These are phyloP conservation scores for Fusarium nanum DNA, from an alignment of 2,329 filamentous ascomycete genomes.

Conservation along the genomic window DNA sequence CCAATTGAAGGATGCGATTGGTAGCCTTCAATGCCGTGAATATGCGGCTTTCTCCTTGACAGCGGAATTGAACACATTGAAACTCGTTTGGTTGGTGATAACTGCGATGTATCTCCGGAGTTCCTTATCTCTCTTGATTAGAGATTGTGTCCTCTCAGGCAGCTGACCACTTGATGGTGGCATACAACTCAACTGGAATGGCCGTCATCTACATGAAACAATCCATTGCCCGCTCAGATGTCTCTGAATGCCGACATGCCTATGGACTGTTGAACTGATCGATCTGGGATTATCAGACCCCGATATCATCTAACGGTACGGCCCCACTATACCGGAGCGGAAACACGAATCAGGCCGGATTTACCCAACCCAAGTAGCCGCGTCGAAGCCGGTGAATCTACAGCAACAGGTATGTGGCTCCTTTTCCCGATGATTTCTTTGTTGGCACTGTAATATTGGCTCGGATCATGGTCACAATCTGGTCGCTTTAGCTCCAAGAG, in stretches of 20 bases:
- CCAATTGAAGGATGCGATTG: conserved; percentile 34
- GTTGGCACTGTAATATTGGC: conserved; percentile 33
- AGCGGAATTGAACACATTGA: conserved; percentile 22
- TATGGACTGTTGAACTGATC: not conserved
- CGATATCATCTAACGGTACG: conserved; percentile 7
- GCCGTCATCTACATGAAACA: not conserved
- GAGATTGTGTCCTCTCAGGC: not conserved
- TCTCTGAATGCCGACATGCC: too few relatives aligned
- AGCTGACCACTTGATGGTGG: conserved; percentile 11
- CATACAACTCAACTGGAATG: not conserved
- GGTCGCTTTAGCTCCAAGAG: conserved; percentile 32
- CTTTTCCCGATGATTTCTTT: conserved; percentile 9
- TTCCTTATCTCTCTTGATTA: conserved; percentile 15
- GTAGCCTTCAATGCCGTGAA: conserved; percentile 19
- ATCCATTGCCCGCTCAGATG: not conserved
- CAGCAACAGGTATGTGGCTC: conserved; percentile 22
- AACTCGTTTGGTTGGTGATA: conserved; percentile 4
- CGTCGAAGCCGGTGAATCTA: conserved; percentile 16
- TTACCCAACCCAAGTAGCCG: conserved; percentile 6
- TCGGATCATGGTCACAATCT: conserved; percentile 23
- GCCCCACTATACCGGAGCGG: conserved; percentile 33
- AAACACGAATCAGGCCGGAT: conserved; percentile 15
- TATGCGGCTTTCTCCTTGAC: conserved; percentile 34
- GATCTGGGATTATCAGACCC: not conserved
- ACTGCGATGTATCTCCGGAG: not conserved